phyloP scores from a whole-genome alignment of 2,329 filamentous ascomycete genomes.

The Tolypocladium guangdongense region DNA sequence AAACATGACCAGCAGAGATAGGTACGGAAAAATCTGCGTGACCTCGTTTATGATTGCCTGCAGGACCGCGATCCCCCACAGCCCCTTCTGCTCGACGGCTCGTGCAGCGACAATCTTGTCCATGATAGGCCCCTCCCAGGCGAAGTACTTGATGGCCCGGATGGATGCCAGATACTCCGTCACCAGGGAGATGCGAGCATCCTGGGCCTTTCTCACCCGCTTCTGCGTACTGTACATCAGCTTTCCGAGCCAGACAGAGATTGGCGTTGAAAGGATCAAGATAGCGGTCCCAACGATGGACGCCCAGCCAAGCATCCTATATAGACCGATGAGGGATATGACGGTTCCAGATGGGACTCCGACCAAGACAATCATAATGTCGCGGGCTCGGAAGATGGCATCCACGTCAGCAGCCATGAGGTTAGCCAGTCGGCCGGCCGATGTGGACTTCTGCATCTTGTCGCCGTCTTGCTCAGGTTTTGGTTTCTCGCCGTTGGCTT shows the following conservation, averaged over 20 bases:
- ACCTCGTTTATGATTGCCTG: constrained; percentile 35
- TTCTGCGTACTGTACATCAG: constrained; percentile 39
- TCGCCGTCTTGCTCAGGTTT: constrained; percentile 15
- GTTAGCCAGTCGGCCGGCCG: constrained; percentile 41
- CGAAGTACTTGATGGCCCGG: constrained; percentile 49
- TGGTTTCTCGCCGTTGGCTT: constrained; percentile 14
- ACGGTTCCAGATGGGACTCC: constrained; percentile 36
- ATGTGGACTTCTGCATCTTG: constrained; percentile 23
- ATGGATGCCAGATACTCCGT: constrained; percentile 48
- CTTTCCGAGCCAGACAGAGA: constrained; percentile 37
- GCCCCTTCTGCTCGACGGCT: constrained; percentile 37
- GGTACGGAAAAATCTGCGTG: constrained; percentile 39
- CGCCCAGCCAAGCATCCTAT: constrained; percentile 44
- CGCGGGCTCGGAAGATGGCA: constrained; percentile 39
- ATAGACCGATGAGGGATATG: constrained; percentile 39
- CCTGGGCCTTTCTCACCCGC: constrained; percentile 43
- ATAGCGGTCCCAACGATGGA: constrained; percentile 40
- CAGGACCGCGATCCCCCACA: constrained; percentile 42
- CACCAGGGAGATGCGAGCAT: constrained; percentile 44
- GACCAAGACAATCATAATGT: constrained; percentile 34
- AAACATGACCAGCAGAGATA: constrained; percentile 44
- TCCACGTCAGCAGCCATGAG: constrained; percentile 50
- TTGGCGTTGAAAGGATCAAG: constrained; percentile 34
- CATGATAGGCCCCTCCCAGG: constrained; percentile 44
- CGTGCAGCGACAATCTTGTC: constrained; percentile 40